phyloP scores from a whole-genome alignment of 2,329 filamentous ascomycete species.

The Knufia fluminis region DNA sequence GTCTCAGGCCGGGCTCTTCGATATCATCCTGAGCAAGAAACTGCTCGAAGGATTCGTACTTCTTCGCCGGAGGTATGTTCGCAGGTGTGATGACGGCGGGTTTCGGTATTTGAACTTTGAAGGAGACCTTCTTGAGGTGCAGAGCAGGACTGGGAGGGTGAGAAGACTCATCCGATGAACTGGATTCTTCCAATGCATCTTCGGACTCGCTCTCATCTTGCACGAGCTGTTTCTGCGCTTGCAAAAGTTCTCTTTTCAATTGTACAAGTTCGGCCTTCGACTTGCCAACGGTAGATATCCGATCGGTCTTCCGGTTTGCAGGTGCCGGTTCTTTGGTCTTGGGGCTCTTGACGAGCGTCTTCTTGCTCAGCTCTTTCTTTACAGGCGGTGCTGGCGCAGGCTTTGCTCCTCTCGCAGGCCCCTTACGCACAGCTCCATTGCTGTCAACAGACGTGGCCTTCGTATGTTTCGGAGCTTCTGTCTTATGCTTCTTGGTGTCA shows the following conservation, averaged over 20 bases:
- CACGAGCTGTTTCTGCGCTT: neutral
- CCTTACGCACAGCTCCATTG: constrained; percentile 8
- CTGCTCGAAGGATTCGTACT: constrained; percentile 50
- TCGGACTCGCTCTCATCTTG: constrained; percentile 1
- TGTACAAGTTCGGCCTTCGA: constrained; percentile 1
- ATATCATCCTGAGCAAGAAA: constrained; percentile 50
- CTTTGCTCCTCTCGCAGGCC: constrained; percentile 12
- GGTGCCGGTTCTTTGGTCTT: neutral
- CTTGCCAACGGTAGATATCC: neutral
- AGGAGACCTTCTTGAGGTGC: constrained; percentile 30
- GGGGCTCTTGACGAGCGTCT: neutral
- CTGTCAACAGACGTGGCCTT: constrained; percentile 1
- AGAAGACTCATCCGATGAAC: neutral
- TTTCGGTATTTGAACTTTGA: constrained; percentile 44
- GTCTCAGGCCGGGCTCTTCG: constrained; percentile 34
- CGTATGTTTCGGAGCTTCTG: constrained; percentile 10
- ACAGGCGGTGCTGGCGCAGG: neutral
- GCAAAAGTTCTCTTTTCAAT: neutral
- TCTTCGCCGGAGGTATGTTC: constrained; percentile 38
- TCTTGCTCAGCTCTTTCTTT: constrained; percentile 7
- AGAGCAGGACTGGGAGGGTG: constrained; percentile 11
- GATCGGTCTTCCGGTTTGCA: constrained; percentile 4
- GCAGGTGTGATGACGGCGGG: constrained; percentile 44
- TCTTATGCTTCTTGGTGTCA: constrained; percentile 24
- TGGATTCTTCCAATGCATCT: constrained; percentile 7